Evolutionary conservation across 805 yeast species (phyloP).

Genomic region (Starmerella tilneyi): DNA sequence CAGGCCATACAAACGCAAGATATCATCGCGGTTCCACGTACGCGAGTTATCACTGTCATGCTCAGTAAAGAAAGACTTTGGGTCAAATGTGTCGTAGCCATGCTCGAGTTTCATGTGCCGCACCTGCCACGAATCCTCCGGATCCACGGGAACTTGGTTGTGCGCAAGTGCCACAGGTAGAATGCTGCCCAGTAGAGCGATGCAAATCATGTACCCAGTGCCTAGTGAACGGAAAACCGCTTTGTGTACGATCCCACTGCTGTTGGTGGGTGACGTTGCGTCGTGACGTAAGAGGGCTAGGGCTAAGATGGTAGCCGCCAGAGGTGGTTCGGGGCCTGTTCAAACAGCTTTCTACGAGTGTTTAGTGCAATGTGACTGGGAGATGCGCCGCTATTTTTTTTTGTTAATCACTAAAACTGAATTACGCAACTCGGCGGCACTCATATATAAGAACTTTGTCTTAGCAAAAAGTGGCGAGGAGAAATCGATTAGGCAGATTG

Average conservation of each 20-base stretch:
- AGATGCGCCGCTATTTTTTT: no score
- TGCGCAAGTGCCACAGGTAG: conserved; percentile 14
- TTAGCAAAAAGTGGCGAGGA: no score
- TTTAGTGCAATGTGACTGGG: no score
- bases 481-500: no score
- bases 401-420: no score
- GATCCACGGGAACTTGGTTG: conserved; percentile 13
- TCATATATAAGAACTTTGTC: no score
- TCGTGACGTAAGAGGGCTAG: no score
- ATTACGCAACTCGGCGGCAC: no score
- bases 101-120: conserved; percentile 87
- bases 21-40: conserved; percentile 56
- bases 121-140: conserved; percentile 31
- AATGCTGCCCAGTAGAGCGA: conserved; percentile 9
- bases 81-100: conserved; percentile 59
- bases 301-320: no score
- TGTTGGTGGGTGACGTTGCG: no score
- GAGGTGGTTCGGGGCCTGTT: no score
- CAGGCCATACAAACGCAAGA: conserved; percentile 72
- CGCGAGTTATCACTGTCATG: conserved; percentile 54
- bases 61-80: conserved; percentile 63
- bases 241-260: not conserved
- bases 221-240: not conserved
- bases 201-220: not conserved
- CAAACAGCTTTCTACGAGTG: no score